Base-by-base conservation (phyloP, 1,284 basidiomycete genomes). In the Flammula alnicola region DNA sequence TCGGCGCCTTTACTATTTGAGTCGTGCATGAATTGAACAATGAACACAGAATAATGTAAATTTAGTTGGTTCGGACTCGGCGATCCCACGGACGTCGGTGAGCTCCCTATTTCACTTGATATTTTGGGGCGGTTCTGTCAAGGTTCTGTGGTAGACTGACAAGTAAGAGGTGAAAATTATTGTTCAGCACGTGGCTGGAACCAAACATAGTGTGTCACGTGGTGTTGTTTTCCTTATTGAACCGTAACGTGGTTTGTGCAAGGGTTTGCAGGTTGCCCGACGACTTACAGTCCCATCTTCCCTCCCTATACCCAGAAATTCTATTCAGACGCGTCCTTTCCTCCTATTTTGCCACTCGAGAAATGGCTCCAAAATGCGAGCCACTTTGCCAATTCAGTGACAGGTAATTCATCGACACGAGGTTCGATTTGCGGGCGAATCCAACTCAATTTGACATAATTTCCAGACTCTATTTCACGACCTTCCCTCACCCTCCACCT, bases 381-480 rank as follows among this genome's bases (percentile, higher is more conserved):
- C 87, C 88, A 16, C 70, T 91, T 32, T 88, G 86, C 67, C 79
- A 81, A 55, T 91, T 91, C 64, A 78, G 78, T 59, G 88, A 89
- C 60, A 86, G 88, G 88, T 83, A 44, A 46, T 51, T 54, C 29
- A 42, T n/a, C n/a, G n/a, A n/a, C n/a, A n/a, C n/a, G n/a, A n/a
- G n/a, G 31, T 26, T 30, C 22, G 10, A 47, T 22, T 31, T 32
- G 6, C 29, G 30, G 16, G 20, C 35, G 10, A 43, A 46, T 41
- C 31, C 16, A 47, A 40, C 45, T 44, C n/a, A 23, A 51, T 55
- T 60, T 49, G 37, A 48, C 51, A 47, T 43, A 51, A 32, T 42
- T 41, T 55, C 45, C 66, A 92, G 89, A 68, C 77, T 93, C 37
- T 92, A 84, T 71, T 92, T 91, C 67, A 91, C 89, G 20, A 86